phyloP scores from a whole-genome alignment of 1,139 yeast species.

The Yamadazyma epiphylla region DNA sequence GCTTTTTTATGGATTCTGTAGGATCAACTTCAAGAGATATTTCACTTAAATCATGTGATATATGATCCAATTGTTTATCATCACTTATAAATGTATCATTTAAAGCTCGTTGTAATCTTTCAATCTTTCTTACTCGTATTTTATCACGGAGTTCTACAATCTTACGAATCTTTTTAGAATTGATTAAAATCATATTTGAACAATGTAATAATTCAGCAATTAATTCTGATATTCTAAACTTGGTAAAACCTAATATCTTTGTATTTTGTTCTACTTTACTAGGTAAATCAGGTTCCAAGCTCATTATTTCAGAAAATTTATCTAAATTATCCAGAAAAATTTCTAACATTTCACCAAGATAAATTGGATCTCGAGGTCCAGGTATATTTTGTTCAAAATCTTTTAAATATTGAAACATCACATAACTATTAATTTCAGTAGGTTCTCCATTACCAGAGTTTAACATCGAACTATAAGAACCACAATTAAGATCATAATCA shows the following conservation, averaged over 20 bases:
- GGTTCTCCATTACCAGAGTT: constrained; percentile 28
- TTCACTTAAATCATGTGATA: constrained; percentile 37
- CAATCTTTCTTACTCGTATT: constrained; percentile 28
- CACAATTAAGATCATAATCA: constrained; percentile 46
- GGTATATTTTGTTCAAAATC: constrained; percentile 50
- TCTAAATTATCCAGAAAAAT: constrained; percentile 38
- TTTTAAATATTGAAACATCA: constrained; percentile 46
- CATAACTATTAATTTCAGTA: constrained; percentile 38
- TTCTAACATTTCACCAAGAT: constrained; percentile 41
- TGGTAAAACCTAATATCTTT: constrained; percentile 36
- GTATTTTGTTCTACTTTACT: constrained; percentile 12
- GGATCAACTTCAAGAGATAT: constrained; percentile 38
- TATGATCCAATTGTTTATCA: constrained; percentile 10
- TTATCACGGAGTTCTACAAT: constrained; percentile 35
- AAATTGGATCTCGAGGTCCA: constrained; percentile 43
- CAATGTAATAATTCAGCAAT: constrained; percentile 47
- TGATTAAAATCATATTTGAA: constrained; percentile 46
- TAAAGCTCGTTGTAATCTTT: constrained; percentile 31
- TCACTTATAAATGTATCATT: constrained; percentile 19
- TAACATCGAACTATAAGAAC: constrained; percentile 33
- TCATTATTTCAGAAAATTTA: constrained; percentile 27
- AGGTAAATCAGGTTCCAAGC: constrained; percentile 24
- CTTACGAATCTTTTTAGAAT: constrained; percentile 34
- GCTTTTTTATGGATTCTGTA: constrained; percentile 16
- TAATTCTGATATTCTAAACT: constrained; percentile 40